Base-by-base conservation (phyloP, 352 stramenopile species). In the Globisporangium yorkense region DNA sequence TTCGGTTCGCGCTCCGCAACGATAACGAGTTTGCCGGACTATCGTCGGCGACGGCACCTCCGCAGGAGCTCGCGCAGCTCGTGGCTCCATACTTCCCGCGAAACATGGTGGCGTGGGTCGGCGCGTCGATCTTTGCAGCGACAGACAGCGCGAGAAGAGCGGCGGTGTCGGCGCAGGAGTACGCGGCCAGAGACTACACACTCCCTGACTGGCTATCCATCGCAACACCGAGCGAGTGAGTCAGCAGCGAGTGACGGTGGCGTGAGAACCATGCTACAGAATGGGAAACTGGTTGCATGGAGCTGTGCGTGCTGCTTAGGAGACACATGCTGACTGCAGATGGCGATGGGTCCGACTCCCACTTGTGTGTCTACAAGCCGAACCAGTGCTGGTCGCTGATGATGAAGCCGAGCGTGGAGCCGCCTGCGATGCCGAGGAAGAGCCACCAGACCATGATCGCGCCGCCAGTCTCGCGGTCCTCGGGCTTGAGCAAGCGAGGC, bases 61-160 rank as follows among this genome's bases (percentile, higher is more conserved):
- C 6, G 5, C 15, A 44, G 35, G 62, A 80, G 24, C 62, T 55
- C 20, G 65, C 71, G 21, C 51, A 65, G 39, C 60, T 92, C 6
- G 67, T 87, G 29, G 57, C 60, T 21, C 69, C 74, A 2, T 72
- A 75, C 33, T 95, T 93, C 55, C 85, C 85, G 7, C 67, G 71
- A 0, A 92, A 90, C 55, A 65, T 95, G 62, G 63, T 93, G 27
- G 61, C 72, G 3, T 95, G 85, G 85, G 65, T 95, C 33, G 85
- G 85, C 21, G 83, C 71, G 0, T 93, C 83, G 18, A 70, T 95
- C 63, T 93, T 87, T 39, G 85, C 77, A 18, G 68, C 79, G 8
- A 92, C 78, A 6, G 74, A 88, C 41, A 69, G 46, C n/a, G 68
- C 74, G 21, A 67, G 70, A 6, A 43, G 67, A 0, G 62, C 63